These are phyloP conservation scores for Aspergillus sp. DNA, from an alignment of 2,329 filamentous ascomycete genomes.

Conservation along the genomic window DNA sequence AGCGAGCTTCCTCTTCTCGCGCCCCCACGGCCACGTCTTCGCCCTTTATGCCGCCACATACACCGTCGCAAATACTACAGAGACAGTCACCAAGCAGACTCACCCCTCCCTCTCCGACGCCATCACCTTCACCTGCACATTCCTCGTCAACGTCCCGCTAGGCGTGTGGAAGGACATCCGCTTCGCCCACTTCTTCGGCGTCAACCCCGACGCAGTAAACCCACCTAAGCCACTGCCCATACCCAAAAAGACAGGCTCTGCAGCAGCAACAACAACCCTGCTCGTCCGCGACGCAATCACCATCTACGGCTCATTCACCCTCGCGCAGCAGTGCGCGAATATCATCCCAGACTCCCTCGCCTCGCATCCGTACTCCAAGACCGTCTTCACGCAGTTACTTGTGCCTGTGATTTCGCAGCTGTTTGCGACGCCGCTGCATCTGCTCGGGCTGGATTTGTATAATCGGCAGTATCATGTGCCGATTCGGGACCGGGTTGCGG, in stretches of 20 bases:
- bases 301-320: slow-evolving; percentile 59
- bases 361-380: slow-evolving; percentile 22
- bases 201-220: not conserved
- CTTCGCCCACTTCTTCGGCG: slow-evolving; percentile 67
- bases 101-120: slow-evolving; percentile 42
- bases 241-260: not conserved
- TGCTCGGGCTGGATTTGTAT: slow-evolving; percentile 83
- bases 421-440: slow-evolving; percentile 75
- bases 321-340: slow-evolving; percentile 23
- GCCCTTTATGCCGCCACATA: slow-evolving; percentile 80
- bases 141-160: slow-evolving; percentile 31
- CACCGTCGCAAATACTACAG: slow-evolving; percentile 76
- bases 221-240: not conserved
- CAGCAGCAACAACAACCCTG: slow-evolving; percentile 57
- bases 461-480: slow-evolving; percentile 58
- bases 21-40: slow-evolving; percentile 42
- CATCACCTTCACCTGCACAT: slow-evolving; percentile 55
- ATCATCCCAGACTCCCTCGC: slow-evolving; percentile 25
- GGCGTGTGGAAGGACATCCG: slow-evolving; percentile 33
- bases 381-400: slow-evolving; percentile 63
- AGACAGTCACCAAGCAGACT: slow-evolving; percentile 67
- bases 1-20: slow-evolving; percentile 30
- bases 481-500: slow-evolving; percentile 58
- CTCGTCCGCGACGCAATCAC: slow-evolving; percentile 77
- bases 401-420: slow-evolving; percentile 77